These are phyloP conservation scores for Penicillium diatomitis DNA, from an alignment of 495 filamentous ascomycete genomes.

Conservation along the genomic window DNA sequence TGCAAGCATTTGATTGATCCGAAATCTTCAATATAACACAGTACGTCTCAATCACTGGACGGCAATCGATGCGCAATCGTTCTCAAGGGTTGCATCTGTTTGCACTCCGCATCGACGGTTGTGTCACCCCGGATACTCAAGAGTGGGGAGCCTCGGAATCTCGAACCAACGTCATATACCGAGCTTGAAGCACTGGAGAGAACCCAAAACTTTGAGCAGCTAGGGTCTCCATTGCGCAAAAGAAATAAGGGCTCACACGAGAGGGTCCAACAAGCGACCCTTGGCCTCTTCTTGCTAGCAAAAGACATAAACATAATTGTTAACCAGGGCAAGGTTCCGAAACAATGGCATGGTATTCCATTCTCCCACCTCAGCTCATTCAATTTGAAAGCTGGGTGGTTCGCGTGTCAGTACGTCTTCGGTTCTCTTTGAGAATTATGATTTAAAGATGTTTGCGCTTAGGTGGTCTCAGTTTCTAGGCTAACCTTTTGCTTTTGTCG, in stretches of 20 bases:
- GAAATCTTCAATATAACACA: too few species aligned
- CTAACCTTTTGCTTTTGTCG: not conserved
- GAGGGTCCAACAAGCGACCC: too few species aligned
- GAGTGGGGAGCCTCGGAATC: not conserved
- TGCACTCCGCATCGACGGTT: not conserved
- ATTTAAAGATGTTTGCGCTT: too few species aligned
- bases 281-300: not conserved
- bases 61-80: too few species aligned
- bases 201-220: too few species aligned
- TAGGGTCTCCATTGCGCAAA: not conserved
- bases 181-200: too few species aligned
- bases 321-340: not conserved
- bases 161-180: too few species aligned
- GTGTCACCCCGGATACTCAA: slow-evolving; percentile 1
- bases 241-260: not conserved
- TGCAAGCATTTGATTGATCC: too few species aligned
- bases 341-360: slow-evolving; percentile 55
- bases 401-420: slow-evolving; percentile 50
- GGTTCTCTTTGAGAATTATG: not conserved
- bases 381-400: slow-evolving; percentile 55
- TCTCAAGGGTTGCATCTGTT: too few species aligned
- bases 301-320: not conserved
- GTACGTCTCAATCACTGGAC: too few species aligned
- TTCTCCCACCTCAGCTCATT: slow-evolving; percentile 48
- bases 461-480: not conserved